Evolutionary conservation across 1,284 basidiomycete species (phyloP).

Genomic region (Ganoderma lucidum): DNA sequence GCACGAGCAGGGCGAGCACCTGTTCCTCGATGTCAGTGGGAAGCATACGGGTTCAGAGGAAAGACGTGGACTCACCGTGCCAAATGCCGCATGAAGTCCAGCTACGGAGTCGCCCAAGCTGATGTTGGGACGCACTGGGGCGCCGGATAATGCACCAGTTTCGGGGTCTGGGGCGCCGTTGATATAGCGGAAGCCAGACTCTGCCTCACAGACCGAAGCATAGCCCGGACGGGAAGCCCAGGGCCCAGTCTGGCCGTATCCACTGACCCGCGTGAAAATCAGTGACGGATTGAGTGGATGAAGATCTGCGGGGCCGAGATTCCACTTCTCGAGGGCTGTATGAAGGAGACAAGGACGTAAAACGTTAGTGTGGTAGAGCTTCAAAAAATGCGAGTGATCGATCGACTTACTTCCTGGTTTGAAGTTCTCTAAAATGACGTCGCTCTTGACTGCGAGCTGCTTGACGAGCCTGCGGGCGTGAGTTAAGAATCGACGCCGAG

Average conservation of each 20-base stretch:
- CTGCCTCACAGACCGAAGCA: constrained; percentile 77
- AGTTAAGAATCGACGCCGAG: not conserved
- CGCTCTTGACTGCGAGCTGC: constrained; percentile 63
- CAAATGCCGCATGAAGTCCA: constrained; percentile 76
- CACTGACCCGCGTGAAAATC: constrained; percentile 77
- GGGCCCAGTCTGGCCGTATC: constrained; percentile 77
- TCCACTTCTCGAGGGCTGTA: constrained; percentile 74
- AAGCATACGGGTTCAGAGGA: not conserved
- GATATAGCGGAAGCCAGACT: constrained; percentile 76
- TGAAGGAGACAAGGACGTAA: constrained; percentile 5
- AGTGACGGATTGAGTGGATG: constrained; percentile 67
- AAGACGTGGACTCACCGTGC: constrained; percentile 55
- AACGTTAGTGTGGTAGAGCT: not conserved
- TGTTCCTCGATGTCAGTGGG: constrained; percentile 32
- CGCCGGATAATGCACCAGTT: constrained; percentile 60
- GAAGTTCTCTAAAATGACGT: constrained; percentile 76
- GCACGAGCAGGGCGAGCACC: constrained; percentile 77
- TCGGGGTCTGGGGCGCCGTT: constrained; percentile 67
- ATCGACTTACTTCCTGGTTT: constrained; percentile 71
- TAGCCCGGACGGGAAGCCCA: constrained; percentile 75
- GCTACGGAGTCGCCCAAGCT: constrained; percentile 76
- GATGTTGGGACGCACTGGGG: constrained; percentile 74
- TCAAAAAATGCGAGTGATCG: not conserved
- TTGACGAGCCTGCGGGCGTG: constrained; percentile 60
- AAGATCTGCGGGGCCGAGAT: constrained; percentile 62